Base-by-base conservation (phyloP, 331 rosid species). In the Quercus phellos region DNA sequence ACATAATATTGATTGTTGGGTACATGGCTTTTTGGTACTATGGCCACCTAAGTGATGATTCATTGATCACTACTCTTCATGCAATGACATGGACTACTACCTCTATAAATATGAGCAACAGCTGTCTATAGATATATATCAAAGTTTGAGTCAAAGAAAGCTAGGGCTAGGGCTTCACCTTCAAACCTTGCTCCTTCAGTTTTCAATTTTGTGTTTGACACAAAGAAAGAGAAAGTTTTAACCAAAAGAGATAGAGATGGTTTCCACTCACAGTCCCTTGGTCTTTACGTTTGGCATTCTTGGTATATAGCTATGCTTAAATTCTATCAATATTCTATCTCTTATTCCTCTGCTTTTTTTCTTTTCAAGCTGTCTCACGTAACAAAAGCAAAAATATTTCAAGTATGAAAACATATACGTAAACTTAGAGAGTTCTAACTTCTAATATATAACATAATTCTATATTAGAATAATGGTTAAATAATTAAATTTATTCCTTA, bases 81-180 rank as follows among this genome's bases (percentile, higher is more conserved):
- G 90, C 86, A 86, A 70, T 73, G 58, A 16, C 75, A 75, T 69
- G 55, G 21, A 17, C 11, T 66, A 42, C 70, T 29, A 35, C 14
- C 80, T 61, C 82, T 88, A 87, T 92, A 88, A 70, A 85, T 83
- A 85, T 56, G 55, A 54, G 21, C 16, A 30, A 19, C 51, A 27
- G 18, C 54, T 51, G 46, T 34, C 35, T 79, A 77, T 53, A 19
- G 43, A 9, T 87, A 74, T 64, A 87, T 84, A 75, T 79, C 87
- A 88, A 50, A 19, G 35, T 12, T 67, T 50, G 77, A 55, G 51
- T 73, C 51, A 80, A 3, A 77, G 24, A 34, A 72, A 78, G 70
- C 78, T 68, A 64, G 79, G 69, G 66, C 68, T 82, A 64, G 77
- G 63, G 66, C 68, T 82, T 68, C 76, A 53, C 17, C 30, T 59